These are phyloP conservation scores for Pseudoturritis turrita DNA, from an alignment of 345 rosid species.

Conservation along the genomic window DNA sequence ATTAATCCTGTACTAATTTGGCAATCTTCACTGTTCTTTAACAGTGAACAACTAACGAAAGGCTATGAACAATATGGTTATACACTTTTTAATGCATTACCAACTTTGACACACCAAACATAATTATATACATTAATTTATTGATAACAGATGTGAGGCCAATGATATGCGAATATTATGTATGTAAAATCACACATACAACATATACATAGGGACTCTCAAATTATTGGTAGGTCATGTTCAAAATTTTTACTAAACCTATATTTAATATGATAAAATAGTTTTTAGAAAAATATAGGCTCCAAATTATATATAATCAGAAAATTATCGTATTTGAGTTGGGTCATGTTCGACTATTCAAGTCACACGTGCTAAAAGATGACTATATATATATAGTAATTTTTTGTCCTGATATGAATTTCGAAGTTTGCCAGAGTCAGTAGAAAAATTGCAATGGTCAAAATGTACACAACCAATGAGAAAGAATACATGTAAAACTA, in stretches of 20 bases:
- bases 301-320: too few relatives aligned
- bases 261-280: too few relatives aligned
- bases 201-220: too few relatives aligned
- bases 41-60: conserved; percentile 35
- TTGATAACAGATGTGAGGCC: not conserved
- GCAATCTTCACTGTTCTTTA: conserved; percentile 22
- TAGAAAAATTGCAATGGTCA: conserved; percentile 5
- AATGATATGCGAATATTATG: not conserved
- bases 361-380: too few relatives aligned
- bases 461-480: not conserved
- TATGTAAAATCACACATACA: not conserved
- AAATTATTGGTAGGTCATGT: too few relatives aligned
- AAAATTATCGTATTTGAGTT: too few relatives aligned
- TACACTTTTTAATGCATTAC: conserved; percentile 11
- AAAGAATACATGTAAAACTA: not conserved
- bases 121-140: not conserved
- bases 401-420: not conserved
- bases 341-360: too few relatives aligned
- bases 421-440: not conserved
- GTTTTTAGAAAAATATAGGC: too few relatives aligned
- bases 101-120: conserved; percentile 22
- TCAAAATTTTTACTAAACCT: too few relatives aligned
- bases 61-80: conserved; percentile 18
- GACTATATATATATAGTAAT: too few relatives aligned
- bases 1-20: conserved; percentile 30